phyloP scores from a whole-genome alignment of 805 yeast genomes.

The Zygoascus biomembranicola region DNA sequence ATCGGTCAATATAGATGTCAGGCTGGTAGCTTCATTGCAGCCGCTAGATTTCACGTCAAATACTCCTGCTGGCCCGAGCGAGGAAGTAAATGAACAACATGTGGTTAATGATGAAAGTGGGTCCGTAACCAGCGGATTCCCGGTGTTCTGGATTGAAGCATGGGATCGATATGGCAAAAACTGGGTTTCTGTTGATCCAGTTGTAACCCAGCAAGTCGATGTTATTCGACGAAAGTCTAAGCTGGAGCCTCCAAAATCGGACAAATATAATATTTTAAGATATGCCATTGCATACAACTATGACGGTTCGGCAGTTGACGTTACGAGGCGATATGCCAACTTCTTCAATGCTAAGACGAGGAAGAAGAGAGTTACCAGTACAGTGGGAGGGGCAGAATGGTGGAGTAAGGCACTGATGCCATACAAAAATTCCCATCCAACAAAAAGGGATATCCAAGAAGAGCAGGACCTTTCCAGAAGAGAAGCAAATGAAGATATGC shows the following conservation, averaged over 20 bases:
- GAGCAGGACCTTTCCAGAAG: constrained; percentile 51
- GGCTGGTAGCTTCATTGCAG: constrained; percentile 77
- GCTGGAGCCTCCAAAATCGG: constrained; percentile 66
- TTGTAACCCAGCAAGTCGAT: constrained; percentile 56
- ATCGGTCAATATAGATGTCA: constrained; percentile 58
- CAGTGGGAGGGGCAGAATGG: constrained; percentile 53
- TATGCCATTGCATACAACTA: constrained; percentile 76
- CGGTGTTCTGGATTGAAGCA: constrained; percentile 89
- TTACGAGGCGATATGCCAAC: constrained; percentile 74
- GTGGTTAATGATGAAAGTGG: neutral
- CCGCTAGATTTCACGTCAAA: constrained; percentile 71
- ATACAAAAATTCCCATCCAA: constrained; percentile 13
- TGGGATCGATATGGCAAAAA: constrained; percentile 67
- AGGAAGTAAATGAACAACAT: neutral
- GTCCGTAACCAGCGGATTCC: constrained; percentile 33
- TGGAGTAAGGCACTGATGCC: constrained; percentile 37
- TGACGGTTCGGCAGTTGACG: constrained; percentile 60
- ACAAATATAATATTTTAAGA: constrained; percentile 48
- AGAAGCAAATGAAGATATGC: constrained; percentile 76
- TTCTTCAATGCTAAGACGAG: constrained; percentile 66
- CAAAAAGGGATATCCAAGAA: constrained; percentile 38
- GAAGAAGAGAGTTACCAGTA: constrained; percentile 60
- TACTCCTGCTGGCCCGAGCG: constrained; percentile 1
- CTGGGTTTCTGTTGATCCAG: constrained; percentile 87
- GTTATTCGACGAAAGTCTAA: constrained; percentile 46